Percentiles rank a stretch among this genome's conserved stretches.
phyloP scores from a whole-genome alignment of 2,329 filamentous ascomycete species.

The Periglandula ipomoeae region DNA sequence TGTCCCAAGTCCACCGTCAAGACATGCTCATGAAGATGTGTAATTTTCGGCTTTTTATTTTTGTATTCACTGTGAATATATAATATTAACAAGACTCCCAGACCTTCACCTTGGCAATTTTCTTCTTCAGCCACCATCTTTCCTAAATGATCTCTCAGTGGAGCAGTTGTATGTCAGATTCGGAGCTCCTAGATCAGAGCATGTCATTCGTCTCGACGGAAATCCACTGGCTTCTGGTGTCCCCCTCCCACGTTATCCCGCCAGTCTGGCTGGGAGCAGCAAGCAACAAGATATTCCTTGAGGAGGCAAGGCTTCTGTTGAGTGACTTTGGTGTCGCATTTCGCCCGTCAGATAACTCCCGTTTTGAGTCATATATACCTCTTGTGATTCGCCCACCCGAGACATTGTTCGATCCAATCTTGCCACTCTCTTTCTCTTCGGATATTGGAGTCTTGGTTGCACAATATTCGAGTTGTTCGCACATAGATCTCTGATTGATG shows the following conservation, averaged over 20 bases:
- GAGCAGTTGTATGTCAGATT: slow-evolving; percentile 18
- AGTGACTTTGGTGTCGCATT: slow-evolving; percentile 29
- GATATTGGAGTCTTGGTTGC: slow-evolving; percentile 31
- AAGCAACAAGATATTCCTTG: slow-evolving; percentile 19
- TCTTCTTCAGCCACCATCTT: slow-evolving; percentile 17
- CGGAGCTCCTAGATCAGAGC: slow-evolving; percentile 14
- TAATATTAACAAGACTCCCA: neutral
- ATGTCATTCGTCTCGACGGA: slow-evolving; percentile 13
- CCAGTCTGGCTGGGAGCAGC: slow-evolving; percentile 26
- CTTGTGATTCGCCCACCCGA: slow-evolving; percentile 22
- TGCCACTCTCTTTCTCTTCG: slow-evolving; percentile 22
- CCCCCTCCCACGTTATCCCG: slow-evolving; percentile 18
- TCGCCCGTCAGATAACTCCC: slow-evolving; percentile 15
- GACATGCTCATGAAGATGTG: slow-evolving; percentile 22
- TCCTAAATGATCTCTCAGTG: slow-evolving; percentile 15
- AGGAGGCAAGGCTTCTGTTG: slow-evolving; percentile 15
- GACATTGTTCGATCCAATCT: slow-evolving; percentile 23
- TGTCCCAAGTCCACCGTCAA: slow-evolving; percentile 14
- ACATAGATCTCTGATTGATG: slow-evolving; percentile 13
- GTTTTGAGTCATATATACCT: slow-evolving; percentile 8
- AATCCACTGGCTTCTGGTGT: slow-evolving; percentile 13
- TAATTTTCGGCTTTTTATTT: neutral
- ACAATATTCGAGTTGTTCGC: slow-evolving; percentile 26
- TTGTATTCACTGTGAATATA: neutral
- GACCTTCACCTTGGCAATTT: slow-evolving; percentile 26